Base-by-base conservation (phyloP, 805 yeast genomes). In the Hanseniaspora guilliermondii region DNA sequence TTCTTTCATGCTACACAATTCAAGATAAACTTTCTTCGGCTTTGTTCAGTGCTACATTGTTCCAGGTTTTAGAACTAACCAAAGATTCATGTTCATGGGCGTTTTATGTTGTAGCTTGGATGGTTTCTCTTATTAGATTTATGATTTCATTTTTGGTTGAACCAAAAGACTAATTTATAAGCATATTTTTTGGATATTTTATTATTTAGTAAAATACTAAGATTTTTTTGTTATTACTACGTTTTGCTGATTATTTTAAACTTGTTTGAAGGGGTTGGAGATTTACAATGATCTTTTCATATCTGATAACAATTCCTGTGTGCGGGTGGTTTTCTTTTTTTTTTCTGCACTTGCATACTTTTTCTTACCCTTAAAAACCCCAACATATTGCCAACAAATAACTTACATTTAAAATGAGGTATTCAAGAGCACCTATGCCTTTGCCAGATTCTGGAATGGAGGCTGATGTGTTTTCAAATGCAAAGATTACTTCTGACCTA, bases 401-500 rank as follows among this genome's bases (percentile, higher is more conserved):
- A 2, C 9, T 6, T 8, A 4, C 4, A 3, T 2, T 5, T 11
- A 38, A 25, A 22, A 54, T 49, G 53, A 19, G 24, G 0, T 54
- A 54, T 22, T 24, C 45, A 6, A 42, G 56, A 49, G 39, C 35
- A 22, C 17, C 50, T 8, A 30, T 54, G 38, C 47, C 53, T 14
- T 17, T 49, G 8, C 54, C 56, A 22, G 33, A 32, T 17, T 14
- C 49, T n/a, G 21, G 21, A 27, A 30, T 24, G 12, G 24, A 25
- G 1, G 19, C 41, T 33, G 19, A 27, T 24, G 38, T 56, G 21
- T 30, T 48, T 37, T 42, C 47, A 6, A 75, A 73, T 38, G 56
- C 64, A 67, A 38, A 58, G 61, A 39, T 46, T 7, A 17, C 33
- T 6, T 14, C 32, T 33, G 24, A 42, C 9, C 21, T 30, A 9